Base-by-base conservation (phyloP, 169 alveolate species). In the Plasmodium inui region DNA sequence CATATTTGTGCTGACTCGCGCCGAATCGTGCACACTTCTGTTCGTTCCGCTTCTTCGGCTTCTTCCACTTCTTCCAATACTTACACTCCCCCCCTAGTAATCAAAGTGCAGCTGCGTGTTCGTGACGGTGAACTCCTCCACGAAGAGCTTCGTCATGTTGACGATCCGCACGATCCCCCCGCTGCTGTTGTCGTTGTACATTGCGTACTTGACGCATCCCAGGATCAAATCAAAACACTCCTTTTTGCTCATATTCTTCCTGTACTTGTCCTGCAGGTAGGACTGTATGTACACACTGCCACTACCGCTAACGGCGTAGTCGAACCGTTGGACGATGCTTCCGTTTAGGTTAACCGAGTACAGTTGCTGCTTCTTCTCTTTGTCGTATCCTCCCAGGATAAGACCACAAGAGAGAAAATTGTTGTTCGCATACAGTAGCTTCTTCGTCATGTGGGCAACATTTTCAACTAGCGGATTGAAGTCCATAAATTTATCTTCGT, bases 261-360 rank as follows among this genome's bases (percentile, higher is more conserved):
- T 96, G 95, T 96, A 98, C 93, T 96, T 94, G 82, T 96, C 95
- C 82, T 98, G 99, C 55, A 98, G 92, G 93, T 95, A 97, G 0
- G 98, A 98, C 92, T 96, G 94, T 89, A 98, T 98, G 96, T 95
- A 98, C 53, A 96, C 97, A 19, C 99, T 97, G 4, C 99, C 99
- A 12, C 98, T 96, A 32, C 99, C 99, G 57, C 98, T 97, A 61
- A 98, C 98, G 12, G 98, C 98, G 83, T 84, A 97, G 72, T 97
- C 96, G 39, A 94, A 85, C 67, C 92, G 92, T 67, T 96, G 96
- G 57, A 97, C 84, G 80, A 97, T 82, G 3, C 98, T 95, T 34
- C 99, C 99, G 12, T 99, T 99, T 53, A 97, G 90, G 2, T 98
- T 98, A 50, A 98, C 96, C 74, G 96, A 92, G 94, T 97, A 98